Percentiles rank a stretch among this genome's conserved stretches.
Conservation (phyloP, 768 basidiomycete species). For the Boletellus sp. region DNA sequence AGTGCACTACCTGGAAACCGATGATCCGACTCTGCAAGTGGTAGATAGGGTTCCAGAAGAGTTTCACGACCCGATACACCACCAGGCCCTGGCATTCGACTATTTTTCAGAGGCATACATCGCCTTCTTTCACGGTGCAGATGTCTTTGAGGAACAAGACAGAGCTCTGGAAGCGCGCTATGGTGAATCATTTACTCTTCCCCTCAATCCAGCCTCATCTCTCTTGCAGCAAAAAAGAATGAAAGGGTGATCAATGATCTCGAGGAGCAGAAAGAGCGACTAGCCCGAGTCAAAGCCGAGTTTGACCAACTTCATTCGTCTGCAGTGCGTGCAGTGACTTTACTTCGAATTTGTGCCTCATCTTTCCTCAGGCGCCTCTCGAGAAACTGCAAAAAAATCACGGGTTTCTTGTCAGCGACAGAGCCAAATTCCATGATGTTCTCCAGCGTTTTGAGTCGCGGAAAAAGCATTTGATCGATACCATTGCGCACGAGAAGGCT, state of each 20-base stretch:
- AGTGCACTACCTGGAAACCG: constrained; percentile 52
- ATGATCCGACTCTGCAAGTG: constrained; percentile 66
- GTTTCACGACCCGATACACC: constrained; percentile 70
- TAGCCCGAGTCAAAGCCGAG: constrained; percentile 49
- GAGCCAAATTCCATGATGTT: constrained; percentile 74
- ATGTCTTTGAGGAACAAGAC: constrained; percentile 68
- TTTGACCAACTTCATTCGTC: constrained; percentile 57
- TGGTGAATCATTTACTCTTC: constrained; percentile 41
- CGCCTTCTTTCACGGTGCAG: constrained; percentile 62
- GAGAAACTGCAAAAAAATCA: constrained; percentile 60
- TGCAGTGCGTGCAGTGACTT: constrained; percentile 41
- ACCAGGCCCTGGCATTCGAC: constrained; percentile 73
- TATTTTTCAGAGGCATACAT: constrained; percentile 68
- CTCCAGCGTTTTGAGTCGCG: constrained; percentile 66
- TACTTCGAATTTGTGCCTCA: neutral
- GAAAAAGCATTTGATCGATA: constrained; percentile 63
- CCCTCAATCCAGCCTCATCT: neutral
- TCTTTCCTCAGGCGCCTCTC: constrained; percentile 50
- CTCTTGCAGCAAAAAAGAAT: constrained; percentile 59
- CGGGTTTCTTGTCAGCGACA: constrained; percentile 64
- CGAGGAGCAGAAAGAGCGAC: constrained; percentile 49
- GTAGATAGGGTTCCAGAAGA: constrained; percentile 62
- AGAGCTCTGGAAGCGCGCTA: constrained; percentile 71
- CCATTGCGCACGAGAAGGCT: constrained; percentile 63
- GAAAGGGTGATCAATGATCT: constrained; percentile 62